phyloP scores from a whole-genome alignment of 2,329 filamentous ascomycete species.

The Ophiostoma sp. region DNA sequence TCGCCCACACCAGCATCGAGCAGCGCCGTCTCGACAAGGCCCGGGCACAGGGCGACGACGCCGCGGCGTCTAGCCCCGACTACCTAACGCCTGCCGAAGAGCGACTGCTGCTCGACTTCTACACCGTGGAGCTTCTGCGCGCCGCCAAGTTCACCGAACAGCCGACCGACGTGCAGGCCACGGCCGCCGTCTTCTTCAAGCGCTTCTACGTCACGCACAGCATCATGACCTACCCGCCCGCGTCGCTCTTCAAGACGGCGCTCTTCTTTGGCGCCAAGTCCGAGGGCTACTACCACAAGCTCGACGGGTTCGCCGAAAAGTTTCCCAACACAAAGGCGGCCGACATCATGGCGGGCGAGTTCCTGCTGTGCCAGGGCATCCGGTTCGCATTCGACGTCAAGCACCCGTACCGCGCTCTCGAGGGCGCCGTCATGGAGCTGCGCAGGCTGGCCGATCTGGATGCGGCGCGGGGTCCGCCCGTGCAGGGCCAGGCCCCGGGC shows the following conservation, averaged over 20 bases:
- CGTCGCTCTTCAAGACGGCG: constrained; percentile 80
- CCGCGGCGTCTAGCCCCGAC: constrained; percentile 26
- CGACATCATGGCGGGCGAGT: constrained; percentile 84
- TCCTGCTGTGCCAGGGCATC: constrained; percentile 83
- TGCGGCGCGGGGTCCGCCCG: constrained; percentile 30
- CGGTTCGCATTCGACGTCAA: constrained; percentile 90
- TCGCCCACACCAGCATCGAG: constrained; percentile 61
- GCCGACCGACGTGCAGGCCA: constrained; percentile 55
- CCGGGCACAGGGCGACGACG: constrained; percentile 16
- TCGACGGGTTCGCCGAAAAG: constrained; percentile 56
- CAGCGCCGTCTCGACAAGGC: constrained; percentile 47
- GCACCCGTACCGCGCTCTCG: constrained; percentile 82
- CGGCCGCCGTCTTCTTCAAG: constrained; percentile 81
- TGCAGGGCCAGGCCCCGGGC: neutral
- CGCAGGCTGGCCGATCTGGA: constrained; percentile 60
- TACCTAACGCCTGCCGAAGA: constrained; percentile 83
- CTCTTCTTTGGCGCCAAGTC: constrained; percentile 93
- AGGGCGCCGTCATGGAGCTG: constrained; percentile 81
- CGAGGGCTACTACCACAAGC: constrained; percentile 64
- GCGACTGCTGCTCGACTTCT: constrained; percentile 72
- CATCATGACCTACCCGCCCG: constrained; percentile 91
- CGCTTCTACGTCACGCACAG: constrained; percentile 96
- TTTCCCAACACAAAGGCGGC: constrained; percentile 67
- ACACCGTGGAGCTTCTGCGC: constrained; percentile 55
- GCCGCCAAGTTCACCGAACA: constrained; percentile 51